These are phyloP conservation scores for Suhomyces yuchorum DNA, from an alignment of 1,139 yeast species.

Conservation along the genomic window DNA sequence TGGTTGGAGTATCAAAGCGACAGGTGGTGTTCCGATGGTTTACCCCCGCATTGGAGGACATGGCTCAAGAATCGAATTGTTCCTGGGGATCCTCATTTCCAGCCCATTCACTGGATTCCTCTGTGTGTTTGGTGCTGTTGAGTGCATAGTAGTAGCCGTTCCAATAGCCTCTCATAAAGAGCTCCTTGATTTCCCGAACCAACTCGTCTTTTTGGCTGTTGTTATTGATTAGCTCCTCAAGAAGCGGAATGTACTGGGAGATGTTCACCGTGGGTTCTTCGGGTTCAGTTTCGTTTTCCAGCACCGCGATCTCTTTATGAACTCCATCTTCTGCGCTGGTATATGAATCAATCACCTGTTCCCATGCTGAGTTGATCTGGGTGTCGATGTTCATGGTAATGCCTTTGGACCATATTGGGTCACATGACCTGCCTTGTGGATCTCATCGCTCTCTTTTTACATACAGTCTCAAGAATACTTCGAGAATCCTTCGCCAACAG, in stretches of 20 bases:
- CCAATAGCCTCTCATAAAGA: constrained; percentile 38
- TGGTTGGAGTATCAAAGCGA: no score
- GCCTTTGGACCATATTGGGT: not conserved
- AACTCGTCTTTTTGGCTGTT: constrained; percentile 17
- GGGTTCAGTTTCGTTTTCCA: not conserved
- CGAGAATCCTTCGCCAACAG: not conserved
- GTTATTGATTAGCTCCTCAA: constrained; percentile 5
- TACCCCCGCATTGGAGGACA: no score
- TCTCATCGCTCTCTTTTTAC: constrained; percentile 4
- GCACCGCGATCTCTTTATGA: not conserved
- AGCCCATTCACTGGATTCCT: not conserved
- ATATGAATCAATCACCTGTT: not conserved
- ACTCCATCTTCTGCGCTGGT: constrained; percentile 14
- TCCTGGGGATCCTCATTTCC: not conserved
- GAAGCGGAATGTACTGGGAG: constrained; percentile 7
- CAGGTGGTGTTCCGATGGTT: no score
- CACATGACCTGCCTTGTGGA: not conserved
- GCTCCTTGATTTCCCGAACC: constrained; percentile 26
- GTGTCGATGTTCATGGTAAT: not conserved
- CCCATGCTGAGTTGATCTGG: constrained; percentile 1
- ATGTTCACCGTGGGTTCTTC: constrained; percentile 1
- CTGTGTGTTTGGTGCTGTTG: not conserved
- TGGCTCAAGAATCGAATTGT: no score
- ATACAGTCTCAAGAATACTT: not conserved
- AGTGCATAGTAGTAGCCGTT: constrained; percentile 33